Conservation (phyloP, 2,329 filamentous ascomycete species). For the Pseudogymnoascus sp. region DNA sequence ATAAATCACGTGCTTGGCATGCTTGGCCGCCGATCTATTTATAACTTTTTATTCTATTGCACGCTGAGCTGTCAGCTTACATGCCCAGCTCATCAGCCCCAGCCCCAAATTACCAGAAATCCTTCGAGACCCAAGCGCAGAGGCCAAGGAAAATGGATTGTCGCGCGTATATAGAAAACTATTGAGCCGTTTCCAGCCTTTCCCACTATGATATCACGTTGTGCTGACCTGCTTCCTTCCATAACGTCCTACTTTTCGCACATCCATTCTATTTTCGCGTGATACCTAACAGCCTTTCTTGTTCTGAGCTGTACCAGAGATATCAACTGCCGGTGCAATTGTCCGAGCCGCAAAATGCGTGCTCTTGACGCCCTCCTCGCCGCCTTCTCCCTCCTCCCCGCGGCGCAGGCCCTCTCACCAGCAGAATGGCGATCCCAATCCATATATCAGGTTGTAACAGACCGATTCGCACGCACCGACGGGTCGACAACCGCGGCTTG, state of each 20-base stretch:
- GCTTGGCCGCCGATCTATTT: neutral
- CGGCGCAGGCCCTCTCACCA: neutral
- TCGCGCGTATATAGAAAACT: constrained; percentile 5
- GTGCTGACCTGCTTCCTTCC: neutral
- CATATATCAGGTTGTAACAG: constrained; percentile 35
- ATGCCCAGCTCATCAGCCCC: neutral
- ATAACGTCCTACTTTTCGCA: neutral
- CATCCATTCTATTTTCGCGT: neutral
- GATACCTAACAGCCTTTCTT: neutral
- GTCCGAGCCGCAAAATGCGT: neutral
- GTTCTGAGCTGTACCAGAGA: neutral
- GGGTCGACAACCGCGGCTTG: constrained; percentile 27
- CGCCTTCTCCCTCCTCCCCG: neutral
- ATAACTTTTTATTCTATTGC: neutral
- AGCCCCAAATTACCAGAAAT: constrained; percentile 2
- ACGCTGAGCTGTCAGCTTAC: constrained; percentile 2
- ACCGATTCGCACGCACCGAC: constrained; percentile 31
- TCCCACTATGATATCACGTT: neutral
- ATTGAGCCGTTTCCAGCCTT: neutral
- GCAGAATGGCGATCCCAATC: constrained; percentile 29
- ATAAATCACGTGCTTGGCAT: neutral
- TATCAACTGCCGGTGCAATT: neutral
- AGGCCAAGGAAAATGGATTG: neutral
- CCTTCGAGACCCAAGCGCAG: constrained; percentile 1
- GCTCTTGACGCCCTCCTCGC: neutral